Conservation (phyloP, 306 rosid genomes). For the Prunus mira region DNA sequence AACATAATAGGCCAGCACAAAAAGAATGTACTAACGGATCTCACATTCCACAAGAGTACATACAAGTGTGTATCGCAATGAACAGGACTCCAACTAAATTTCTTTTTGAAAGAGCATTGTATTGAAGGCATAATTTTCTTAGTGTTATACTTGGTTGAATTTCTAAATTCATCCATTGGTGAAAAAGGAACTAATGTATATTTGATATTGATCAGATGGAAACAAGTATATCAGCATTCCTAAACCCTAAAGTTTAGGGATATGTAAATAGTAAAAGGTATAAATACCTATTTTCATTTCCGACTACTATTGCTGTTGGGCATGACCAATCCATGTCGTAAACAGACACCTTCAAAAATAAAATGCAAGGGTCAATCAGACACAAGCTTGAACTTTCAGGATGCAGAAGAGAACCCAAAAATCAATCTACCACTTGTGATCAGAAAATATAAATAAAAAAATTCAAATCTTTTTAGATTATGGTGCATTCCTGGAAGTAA, state of each 20-base stretch:
- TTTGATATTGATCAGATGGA: neutral
- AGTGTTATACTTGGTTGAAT: neutral
- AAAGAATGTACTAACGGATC: too few species aligned
- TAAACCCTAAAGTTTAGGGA: neutral
- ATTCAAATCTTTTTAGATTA: neutral
- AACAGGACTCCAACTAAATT: neutral
- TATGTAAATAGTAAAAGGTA: neutral
- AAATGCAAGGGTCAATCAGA: slow-evolving; percentile 28
- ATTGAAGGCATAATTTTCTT: neutral
- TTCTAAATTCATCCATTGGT: neutral
- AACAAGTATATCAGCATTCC: neutral
- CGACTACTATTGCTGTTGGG: slow-evolving; percentile 87
- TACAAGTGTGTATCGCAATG: neutral
- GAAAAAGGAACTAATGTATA: neutral
- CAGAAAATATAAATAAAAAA: neutral
- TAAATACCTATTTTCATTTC: slow-evolving; percentile 79
- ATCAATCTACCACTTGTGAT: too few species aligned
- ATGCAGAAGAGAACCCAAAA: neutral
- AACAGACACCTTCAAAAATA: slow-evolving; percentile 56
- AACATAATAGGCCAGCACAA: neutral
- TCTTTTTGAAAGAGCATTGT: neutral
- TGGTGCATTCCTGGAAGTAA: neutral
- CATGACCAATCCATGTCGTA: slow-evolving; percentile 86
- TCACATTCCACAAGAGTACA: too few species aligned
- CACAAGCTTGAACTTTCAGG: neutral